Conservation (phyloP, 805 yeast species). For the Kazachstania kunashirensis region DNA sequence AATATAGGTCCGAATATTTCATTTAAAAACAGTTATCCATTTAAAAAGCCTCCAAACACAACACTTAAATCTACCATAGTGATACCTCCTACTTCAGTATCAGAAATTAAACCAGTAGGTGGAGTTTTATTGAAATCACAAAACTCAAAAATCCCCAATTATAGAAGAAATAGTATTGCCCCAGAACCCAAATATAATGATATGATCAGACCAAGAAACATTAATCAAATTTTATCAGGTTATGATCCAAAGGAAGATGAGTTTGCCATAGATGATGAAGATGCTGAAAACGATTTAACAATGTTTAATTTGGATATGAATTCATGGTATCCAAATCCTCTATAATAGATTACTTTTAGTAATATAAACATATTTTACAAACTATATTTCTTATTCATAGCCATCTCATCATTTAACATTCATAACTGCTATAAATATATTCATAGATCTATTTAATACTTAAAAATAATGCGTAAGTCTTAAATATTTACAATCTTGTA, state of each 20-base stretch:
- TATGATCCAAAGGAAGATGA: neutral
- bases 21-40: neutral
- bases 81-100: neutral
- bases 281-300: slow-evolving; percentile 24
- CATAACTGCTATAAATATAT: no score
- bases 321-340: slow-evolving; percentile 22
- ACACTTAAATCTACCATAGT: neutral
- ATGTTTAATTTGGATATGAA: slow-evolving; percentile 20
- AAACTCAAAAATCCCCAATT: neutral
- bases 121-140: neutral
- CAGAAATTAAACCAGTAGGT: neutral
- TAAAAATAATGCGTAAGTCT: no score
- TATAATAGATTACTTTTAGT: no score
- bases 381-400: no score
- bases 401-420: no score
- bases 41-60: neutral
- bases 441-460: no score
- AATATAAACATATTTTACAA: no score
- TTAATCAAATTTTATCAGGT: neutral
- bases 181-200: neutral
- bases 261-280: neutral
- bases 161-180: slow-evolving; percentile 1
- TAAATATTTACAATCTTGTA: no score
- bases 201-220: neutral
- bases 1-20: neutral